Percentiles rank a stretch among this genome's conserved stretches.
Evolutionary conservation across 2,329 filamentous ascomycete species (phyloP).

Genomic region (Rutstroemia sydowiana): DNA sequence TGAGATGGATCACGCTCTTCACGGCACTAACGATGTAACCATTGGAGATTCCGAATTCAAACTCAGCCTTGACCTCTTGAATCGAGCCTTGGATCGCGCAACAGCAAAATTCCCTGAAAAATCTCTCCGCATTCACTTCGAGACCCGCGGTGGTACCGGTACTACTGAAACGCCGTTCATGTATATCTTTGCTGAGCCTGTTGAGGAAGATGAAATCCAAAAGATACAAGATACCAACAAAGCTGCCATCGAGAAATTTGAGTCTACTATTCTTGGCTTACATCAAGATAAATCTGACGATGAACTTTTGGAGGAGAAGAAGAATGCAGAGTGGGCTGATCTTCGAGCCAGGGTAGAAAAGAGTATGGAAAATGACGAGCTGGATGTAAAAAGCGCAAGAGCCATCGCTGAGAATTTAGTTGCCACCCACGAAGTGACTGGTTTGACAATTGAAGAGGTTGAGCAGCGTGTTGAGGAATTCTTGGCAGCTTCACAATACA

Average conservation of each 20-base stretch:
- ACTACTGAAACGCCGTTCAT: conserved; percentile 50
- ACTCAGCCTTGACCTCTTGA: conserved; percentile 69
- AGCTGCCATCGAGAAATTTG: conserved; percentile 59
- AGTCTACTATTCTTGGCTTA: conserved; percentile 53
- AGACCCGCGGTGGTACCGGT: conserved; percentile 53
- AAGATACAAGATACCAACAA: conserved; percentile 63
- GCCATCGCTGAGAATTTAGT: conserved; percentile 10
- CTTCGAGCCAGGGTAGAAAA: conserved; percentile 30
- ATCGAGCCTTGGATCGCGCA: conserved; percentile 69
- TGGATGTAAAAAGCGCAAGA: conserved; percentile 15
- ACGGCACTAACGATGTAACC: conserved; percentile 59
- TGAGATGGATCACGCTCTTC: conserved; percentile 88
- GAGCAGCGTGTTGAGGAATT: conserved; percentile 13
- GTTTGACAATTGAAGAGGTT: conserved; percentile 10
- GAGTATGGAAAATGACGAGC: conserved; percentile 25
- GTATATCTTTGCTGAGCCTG: conserved; percentile 85
- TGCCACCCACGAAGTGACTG: conserved; percentile 10
- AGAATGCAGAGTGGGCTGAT: conserved; percentile 26
- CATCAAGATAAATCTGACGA: conserved; percentile 29
- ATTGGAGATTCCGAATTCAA: conserved; percentile 83
- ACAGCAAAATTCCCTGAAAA: conserved; percentile 66
- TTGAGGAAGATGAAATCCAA: conserved; percentile 64
- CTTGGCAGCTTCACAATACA: conserved; percentile 6
- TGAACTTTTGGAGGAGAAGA: conserved; percentile 15
- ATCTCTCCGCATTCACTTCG: conserved; percentile 74